Evolutionary conservation across 495 filamentous ascomycete genomes (phyloP).

Genomic region (Tetracladium setigerum): DNA sequence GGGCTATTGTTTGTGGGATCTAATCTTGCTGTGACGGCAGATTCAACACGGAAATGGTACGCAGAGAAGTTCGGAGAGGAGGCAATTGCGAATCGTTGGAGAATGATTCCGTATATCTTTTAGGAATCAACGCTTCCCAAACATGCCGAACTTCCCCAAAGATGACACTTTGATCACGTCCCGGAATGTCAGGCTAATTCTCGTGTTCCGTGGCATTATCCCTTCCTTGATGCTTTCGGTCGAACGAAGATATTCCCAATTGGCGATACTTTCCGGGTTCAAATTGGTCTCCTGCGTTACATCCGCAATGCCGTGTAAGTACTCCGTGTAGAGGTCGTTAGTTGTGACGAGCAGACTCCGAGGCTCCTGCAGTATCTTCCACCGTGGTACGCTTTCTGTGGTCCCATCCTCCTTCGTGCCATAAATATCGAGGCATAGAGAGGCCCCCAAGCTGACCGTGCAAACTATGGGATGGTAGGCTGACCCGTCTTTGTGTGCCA

Average conservation of each 20-base stretch:
- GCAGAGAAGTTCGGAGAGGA: conserved; percentile 64
- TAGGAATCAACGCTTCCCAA: conserved; percentile 43
- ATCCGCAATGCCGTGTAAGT: conserved; percentile 71
- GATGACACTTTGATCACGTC: conserved; percentile 86
- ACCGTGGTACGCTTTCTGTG: conserved; percentile 38
- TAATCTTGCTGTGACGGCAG: conserved; percentile 80
- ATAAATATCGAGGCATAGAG: conserved; percentile 73
- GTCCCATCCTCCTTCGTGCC: conserved; percentile 49
- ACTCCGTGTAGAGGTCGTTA: conserved; percentile 57
- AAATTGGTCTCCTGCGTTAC: conserved; percentile 52
- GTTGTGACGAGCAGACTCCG: conserved; percentile 74
- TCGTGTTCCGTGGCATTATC: conserved; percentile 51
- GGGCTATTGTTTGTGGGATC: conserved; percentile 64
- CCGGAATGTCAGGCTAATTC: conserved; percentile 85
- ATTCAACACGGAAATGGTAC: conserved; percentile 75
- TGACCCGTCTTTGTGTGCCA: conserved; percentile 89
- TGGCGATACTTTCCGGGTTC: conserved; percentile 56
- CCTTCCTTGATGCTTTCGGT: conserved; percentile 48
- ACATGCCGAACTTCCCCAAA: conserved; percentile 56
- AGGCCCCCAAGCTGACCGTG: conserved; percentile 76
- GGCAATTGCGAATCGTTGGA: conserved; percentile 59
- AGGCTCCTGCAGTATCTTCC: conserved; percentile 80
- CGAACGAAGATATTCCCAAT: conserved; percentile 74
- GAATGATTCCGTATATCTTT: conserved; percentile 77
- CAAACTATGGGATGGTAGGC: conserved; percentile 85